These are phyloP conservation scores for Leishmania tropica DNA, from an alignment of 208 protist genomes.

Conservation along the genomic window DNA sequence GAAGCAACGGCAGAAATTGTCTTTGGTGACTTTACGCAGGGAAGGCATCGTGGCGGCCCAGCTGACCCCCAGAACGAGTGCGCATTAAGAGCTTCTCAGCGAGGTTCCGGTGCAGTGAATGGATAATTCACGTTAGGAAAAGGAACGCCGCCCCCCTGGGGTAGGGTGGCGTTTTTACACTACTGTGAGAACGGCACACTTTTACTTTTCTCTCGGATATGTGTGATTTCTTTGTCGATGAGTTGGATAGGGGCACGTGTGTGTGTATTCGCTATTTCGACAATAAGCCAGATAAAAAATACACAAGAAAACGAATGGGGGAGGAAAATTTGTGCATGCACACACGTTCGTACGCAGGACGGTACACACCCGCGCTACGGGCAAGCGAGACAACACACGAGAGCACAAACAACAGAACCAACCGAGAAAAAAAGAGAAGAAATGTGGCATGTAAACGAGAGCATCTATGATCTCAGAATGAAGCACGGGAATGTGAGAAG, in stretches of 20 bases:
- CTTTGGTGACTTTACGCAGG: background rate
- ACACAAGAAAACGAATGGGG: background rate
- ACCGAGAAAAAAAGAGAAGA: background rate
- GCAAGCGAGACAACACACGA: background rate
- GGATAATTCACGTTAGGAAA: background rate
- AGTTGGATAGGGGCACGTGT: background rate
- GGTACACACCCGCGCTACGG: background rate
- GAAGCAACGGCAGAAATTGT: background rate
- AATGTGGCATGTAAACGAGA: background rate
- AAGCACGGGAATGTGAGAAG: background rate
- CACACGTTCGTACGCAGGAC: background rate
- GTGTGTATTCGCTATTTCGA: background rate
- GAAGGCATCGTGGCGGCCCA: background rate
- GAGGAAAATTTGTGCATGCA: background rate
- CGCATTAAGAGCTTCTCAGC: background rate
- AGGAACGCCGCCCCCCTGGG: background rate
- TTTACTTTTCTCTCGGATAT: background rate
- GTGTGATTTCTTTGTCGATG: background rate
- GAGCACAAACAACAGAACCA: background rate
- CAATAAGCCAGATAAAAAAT: conserved; percentile 2
- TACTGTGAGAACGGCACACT: background rate
- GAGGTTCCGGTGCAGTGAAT: background rate
- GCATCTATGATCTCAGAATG: background rate
- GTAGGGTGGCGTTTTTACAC: too few relatives aligned
- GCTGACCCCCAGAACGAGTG: background rate